Evolutionary conservation across 352 stramenopile genomes (phyloP), one percentile per base, ranked within the genome.

Genomic region (Phytopythium mirpurense): DNA sequence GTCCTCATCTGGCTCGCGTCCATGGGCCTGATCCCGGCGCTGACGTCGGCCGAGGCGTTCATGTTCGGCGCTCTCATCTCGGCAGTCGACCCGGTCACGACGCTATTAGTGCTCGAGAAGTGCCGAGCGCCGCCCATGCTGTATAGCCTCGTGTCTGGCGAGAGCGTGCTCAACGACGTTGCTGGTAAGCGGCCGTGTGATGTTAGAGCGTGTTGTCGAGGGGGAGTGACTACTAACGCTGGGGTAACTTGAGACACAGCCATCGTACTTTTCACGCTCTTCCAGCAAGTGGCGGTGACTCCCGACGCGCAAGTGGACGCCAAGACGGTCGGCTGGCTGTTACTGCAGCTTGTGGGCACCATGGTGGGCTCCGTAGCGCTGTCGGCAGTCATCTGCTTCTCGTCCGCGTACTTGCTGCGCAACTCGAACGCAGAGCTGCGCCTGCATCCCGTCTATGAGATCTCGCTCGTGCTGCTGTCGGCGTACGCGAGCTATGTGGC

Each of bases 121-220:
- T 56, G 59, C 41, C 44, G 59, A 18, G 68, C 67, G 24, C 65
- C 67, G 21, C 67, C 83, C 26, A 67, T 77, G 36, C 62, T 96
- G 16, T 94, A 94, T 63, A 94, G 93, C 58, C 67, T 96, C 15
- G 77, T 94, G 8, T 96, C 95, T 67, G 87, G 87, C 31, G 87
- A 96, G 67, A 86, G 65, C 26, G 79, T 91, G 19, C 65, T 96
- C 21, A 96, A 95, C 60, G 84, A 95, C 56, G 82, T 80, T 3
- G 44, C 44, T 3, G 44, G 60, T 51, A 9, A 21, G 44, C n/a
- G n/a, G n/a, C n/a, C n/a, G n/a, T n/a, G n/a, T n/a, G n/a, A n/a
- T n/a, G n/a, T n/a, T n/a, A n/a, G n/a, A n/a, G n/a, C n/a, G n/a
- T n/a, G n/a, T n/a, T n/a, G n/a, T n/a, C n/a, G n/a, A n/a, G n/a